These are phyloP conservation scores for Lycium ferocissimum DNA, from an alignment of 257 asterid species.

Conservation along the genomic window DNA sequence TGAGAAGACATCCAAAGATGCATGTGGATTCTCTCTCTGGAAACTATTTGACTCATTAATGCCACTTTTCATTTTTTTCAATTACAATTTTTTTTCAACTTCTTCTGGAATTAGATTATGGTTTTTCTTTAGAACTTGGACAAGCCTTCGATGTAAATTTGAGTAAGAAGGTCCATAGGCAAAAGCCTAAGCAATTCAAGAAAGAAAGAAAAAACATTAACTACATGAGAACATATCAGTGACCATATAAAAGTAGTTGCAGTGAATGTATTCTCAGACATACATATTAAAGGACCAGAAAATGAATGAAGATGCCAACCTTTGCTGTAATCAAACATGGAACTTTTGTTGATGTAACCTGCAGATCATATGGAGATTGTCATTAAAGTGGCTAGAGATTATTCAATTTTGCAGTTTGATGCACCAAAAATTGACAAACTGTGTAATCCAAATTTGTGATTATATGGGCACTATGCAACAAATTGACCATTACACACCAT, in stretches of 20 bases:
- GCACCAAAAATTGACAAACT: background rate
- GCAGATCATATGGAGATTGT: constrained; percentile 44
- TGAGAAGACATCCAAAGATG: constrained; percentile 42
- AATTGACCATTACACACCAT: too few species aligned
- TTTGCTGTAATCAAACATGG: constrained; percentile 62
- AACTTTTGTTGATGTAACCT: constrained; percentile 60
- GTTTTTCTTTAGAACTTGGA: background rate
- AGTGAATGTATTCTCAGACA: background rate
- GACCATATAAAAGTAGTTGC: background rate
- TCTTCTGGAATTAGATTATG: background rate
- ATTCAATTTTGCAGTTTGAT: background rate
- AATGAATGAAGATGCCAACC: constrained; percentile 49
- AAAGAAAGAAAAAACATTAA: too few species aligned
- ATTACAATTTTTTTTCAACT: background rate
- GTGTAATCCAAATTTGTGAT: background rate
- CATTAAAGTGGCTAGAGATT: constrained; percentile 11
- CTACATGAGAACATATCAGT: background rate
- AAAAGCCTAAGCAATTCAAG: constrained; percentile 26
- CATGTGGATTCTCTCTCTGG: constrained; percentile 45
- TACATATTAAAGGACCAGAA: background rate
- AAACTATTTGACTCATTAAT: constrained; percentile 45
- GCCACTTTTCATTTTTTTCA: background rate
- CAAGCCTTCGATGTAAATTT: constrained; percentile 36
- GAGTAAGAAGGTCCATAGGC: constrained; percentile 30
- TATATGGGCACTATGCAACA: too few species aligned